Conservation (phyloP, 495 filamentous ascomycete genomes). For the Annulohypoxylon bovei region DNA sequence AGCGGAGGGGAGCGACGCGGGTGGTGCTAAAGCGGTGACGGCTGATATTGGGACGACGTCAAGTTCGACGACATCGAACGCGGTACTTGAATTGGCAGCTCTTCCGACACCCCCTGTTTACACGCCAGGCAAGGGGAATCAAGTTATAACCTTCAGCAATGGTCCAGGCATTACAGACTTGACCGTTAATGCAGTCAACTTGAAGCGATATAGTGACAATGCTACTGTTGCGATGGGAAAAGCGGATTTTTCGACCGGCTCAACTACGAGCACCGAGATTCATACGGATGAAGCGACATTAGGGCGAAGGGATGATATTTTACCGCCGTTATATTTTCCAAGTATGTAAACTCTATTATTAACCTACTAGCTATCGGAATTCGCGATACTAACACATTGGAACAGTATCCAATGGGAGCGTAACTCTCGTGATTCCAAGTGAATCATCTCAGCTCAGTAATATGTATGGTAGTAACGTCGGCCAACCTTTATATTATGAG, state of each 20-base stretch:
- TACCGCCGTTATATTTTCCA: slow-evolving; percentile 13
- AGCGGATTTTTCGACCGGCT: not conserved
- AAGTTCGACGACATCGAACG: slow-evolving; percentile 6
- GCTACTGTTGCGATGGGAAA: slow-evolving; percentile 6
- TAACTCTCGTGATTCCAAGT: not conserved
- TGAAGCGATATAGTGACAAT: slow-evolving; percentile 23
- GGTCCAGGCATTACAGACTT: slow-evolving; percentile 15
- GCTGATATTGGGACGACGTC: slow-evolving; percentile 4
- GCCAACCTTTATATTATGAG: slow-evolving; percentile 29
- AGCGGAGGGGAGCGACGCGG: slow-evolving; percentile 10
- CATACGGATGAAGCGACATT: not conserved
- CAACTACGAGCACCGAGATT: not conserved
- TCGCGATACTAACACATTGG: slow-evolving; percentile 1
- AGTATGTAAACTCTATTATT: slow-evolving; percentile 6
- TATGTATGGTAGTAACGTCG: slow-evolving; percentile 6
- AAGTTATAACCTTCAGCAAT: not conserved
- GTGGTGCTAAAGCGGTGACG: not conserved
- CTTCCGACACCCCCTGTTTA: slow-evolving; percentile 18
- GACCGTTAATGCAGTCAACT: slow-evolving; percentile 6
- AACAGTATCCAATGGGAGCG: slow-evolving; percentile 14
- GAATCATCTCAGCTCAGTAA: not conserved
- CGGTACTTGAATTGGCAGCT: slow-evolving; percentile 2
- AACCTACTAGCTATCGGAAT: not conserved
- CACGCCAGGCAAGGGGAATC: not conserved
- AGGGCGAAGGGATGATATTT: not conserved